Base-by-base conservation (phyloP, 495 filamentous ascomycete species). In the Articulospora tetracladia region DNA sequence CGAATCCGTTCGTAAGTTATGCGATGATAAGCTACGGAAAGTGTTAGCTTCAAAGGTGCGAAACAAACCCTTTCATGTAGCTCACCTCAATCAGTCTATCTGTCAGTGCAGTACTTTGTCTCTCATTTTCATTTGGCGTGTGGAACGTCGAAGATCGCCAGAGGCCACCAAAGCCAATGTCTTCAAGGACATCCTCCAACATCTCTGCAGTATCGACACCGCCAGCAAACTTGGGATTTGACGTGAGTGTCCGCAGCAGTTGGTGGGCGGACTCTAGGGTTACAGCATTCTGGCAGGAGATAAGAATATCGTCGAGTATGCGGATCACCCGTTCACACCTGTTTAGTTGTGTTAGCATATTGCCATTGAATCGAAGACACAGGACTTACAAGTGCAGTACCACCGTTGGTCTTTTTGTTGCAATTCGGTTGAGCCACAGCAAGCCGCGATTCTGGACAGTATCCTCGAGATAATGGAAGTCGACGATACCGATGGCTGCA, bases 11-110 rank as follows among this genome's bases (percentile, higher is more conserved):
- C 2, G 2, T 3, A 34, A 1, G 15, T 58, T 27, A 68, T 41
- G 66, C 66, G 58, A 68, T 68, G 27, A 68, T 68, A 19, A 68
- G 62, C 66, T 68, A 26, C 34, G 47, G 6, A 13, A 7, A 61
- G 59, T 30, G 7, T 1, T 24, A 26, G 15, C 10, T 28, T 24
- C 34, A 12, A 50, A 46, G 0, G 3, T 11, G 22, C 30, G 13
- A 26, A 47, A 25, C 3, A 13, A 6, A 6, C 30, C 13, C 13
- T 32, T 32, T 32, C 6, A 32, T 6, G 22, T 6, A 50, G 23
- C 66, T 54, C 55, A 83, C 82, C 76, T 85, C 79, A 62, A 84
- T 85, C 48, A 85, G 70, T 68, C 79, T 80, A 68, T 83, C 82
- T 11, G 79, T 83, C 48, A 84, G 67, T 39, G 71, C 71, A 55